These are phyloP conservation scores for Eucalyptus leucophloia DNA, from an alignment of 345 rosid species.

Conservation along the genomic window DNA sequence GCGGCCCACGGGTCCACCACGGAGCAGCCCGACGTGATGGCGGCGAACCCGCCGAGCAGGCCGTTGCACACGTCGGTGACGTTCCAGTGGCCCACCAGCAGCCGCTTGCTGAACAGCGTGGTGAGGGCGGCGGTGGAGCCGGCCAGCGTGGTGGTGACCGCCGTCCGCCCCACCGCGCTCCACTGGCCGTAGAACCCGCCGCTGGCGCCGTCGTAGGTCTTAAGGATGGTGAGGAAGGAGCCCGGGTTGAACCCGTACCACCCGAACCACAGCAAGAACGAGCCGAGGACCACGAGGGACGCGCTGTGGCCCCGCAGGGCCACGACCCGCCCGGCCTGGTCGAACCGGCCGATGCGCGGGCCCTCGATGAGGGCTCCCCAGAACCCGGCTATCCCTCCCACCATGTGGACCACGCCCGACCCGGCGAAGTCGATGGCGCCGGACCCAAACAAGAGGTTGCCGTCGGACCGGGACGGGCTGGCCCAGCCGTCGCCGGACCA, in stretches of 20 bases:
- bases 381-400: constrained; percentile 67
- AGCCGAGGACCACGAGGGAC: constrained; percentile 60
- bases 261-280: constrained; percentile 70
- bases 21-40: constrained; percentile 70
- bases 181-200: constrained; percentile 56
- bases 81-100: constrained; percentile 69
- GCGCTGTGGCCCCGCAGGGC: constrained; percentile 64
- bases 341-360: constrained; percentile 65
- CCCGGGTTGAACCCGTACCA: constrained; percentile 91
- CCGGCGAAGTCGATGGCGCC: constrained; percentile 81
- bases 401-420: constrained; percentile 79
- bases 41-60: constrained; percentile 72
- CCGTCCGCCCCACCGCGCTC: constrained; percentile 75
- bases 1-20: constrained; percentile 92
- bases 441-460: constrained; percentile 21
- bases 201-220: constrained; percentile 5
- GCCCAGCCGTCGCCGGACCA: constrained; percentile 79
- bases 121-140: constrained; percentile 78
- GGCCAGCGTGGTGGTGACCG: constrained; percentile 68
- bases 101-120: constrained; percentile 54
- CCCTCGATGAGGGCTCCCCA: constrained; percentile 75
- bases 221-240: constrained; percentile 29
- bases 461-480: constrained; percentile 10
- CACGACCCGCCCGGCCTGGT: constrained; percentile 20
- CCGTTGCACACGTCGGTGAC: constrained; percentile 75